Percentiles rank a stretch among this genome's conserved stretches.
Conservation (phyloP, 2,329 filamentous ascomycete species). For the Fusarium phyllophilum region DNA sequence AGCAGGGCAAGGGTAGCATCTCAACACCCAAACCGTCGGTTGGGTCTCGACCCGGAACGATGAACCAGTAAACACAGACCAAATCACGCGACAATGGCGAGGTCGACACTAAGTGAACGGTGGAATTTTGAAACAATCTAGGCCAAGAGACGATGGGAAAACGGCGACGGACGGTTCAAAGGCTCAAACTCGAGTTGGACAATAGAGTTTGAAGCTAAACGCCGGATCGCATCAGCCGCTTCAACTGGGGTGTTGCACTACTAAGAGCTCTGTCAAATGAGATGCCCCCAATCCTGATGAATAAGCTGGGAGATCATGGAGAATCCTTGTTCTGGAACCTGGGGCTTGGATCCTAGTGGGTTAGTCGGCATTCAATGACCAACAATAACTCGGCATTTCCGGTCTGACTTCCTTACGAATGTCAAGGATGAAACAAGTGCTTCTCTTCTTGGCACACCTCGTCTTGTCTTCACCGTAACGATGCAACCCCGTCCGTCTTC, state of each 20-base stretch:
- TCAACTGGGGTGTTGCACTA: background rate
- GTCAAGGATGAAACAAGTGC: background rate
- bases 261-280: background rate
- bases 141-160: background rate
- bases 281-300: background rate
- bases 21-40: background rate
- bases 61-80: background rate
- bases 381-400: background rate
- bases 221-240: background rate
- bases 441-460: background rate
- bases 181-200: background rate
- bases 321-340: background rate
- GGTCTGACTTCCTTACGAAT: background rate
- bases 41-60: background rate
- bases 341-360: background rate
- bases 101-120: background rate
- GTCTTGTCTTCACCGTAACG: background rate
- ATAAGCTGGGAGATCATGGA: background rate
- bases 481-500: background rate
- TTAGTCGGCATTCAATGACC: background rate
- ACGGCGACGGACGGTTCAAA: background rate
- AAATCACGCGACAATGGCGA: background rate
- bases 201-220: conserved; percentile 17
- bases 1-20: background rate
- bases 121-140: background rate